Percentiles rank a stretch among this genome's conserved stretches.
phyloP scores from a whole-genome alignment of 2,329 filamentous ascomycete species.

The Clarireedia homoeocarpa region DNA sequence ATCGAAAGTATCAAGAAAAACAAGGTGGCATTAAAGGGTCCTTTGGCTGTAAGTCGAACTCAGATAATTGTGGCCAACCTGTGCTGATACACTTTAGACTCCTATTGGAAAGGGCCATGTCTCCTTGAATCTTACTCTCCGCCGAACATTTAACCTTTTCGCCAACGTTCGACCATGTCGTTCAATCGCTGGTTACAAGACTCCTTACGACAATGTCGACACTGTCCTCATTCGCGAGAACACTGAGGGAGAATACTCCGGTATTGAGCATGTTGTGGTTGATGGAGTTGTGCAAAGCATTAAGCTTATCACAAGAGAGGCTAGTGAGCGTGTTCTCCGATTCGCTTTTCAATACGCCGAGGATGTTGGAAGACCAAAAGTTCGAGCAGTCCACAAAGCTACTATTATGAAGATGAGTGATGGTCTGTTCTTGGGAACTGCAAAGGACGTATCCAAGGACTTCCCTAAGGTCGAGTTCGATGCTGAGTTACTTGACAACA shows the following conservation, averaged over 20 bases:
- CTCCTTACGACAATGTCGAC: conserved; percentile 93
- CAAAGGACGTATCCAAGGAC: conserved; percentile 81
- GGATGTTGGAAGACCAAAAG: conserved; percentile 89
- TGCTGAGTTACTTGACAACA: conserved; percentile 97
- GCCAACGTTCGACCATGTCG: conserved; percentile 98
- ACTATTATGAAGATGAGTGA: conserved; percentile 99
- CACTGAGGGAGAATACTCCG: conserved; percentile 99
- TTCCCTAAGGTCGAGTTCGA: conserved; percentile 96
- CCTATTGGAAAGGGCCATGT: conserved; percentile 98
- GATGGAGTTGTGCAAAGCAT: conserved; percentile 98
- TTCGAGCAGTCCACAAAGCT: conserved; percentile 97
- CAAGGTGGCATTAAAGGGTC: conserved; percentile 96
- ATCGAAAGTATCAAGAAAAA: conserved; percentile 92
- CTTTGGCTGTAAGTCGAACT: conserved; percentile 65
- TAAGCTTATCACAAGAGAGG: conserved; percentile 96
- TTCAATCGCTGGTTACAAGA: conserved; percentile 96
- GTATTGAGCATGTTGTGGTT: conserved; percentile 96
- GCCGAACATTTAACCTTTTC: conserved; percentile 99
- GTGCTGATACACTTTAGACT: conserved; percentile 46
- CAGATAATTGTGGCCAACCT: conserved; percentile 13
- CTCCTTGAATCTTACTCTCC: conserved; percentile 96
- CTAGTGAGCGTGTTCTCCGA: conserved; percentile 88
- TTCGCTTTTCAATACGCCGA: conserved; percentile 98
- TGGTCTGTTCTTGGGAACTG: conserved; percentile 91
- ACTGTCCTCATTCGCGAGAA: conserved; percentile 98